Percentiles rank a stretch among this genome's conserved stretches.
These are phyloP conservation scores for Centrapalus pauciflorus DNA, from an alignment of 129 eudicot genomes.

Conservation along the genomic window DNA sequence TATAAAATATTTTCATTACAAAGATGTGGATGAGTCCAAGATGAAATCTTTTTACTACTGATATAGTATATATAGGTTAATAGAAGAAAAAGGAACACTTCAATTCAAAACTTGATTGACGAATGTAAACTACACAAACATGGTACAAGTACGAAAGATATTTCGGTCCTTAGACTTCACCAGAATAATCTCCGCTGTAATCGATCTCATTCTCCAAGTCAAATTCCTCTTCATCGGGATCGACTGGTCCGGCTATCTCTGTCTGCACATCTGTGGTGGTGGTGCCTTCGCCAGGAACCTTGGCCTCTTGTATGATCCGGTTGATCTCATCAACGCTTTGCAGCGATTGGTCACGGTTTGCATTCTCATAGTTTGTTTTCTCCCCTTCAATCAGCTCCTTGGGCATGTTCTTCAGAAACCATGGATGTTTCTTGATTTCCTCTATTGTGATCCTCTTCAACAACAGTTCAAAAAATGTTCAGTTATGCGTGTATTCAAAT, in stretches of 20 bases:
- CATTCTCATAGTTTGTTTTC: slow-evolving; percentile 42
- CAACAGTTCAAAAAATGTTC: slow-evolving; percentile 4
- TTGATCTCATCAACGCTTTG: slow-evolving; percentile 65
- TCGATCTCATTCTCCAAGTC: slow-evolving; percentile 65
- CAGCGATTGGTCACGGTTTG: slow-evolving; percentile 19
- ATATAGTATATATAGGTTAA: no score
- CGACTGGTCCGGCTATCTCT: slow-evolving; percentile 36
- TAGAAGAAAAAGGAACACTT: no score
- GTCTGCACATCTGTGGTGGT: slow-evolving; percentile 19
- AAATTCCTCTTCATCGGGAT: slow-evolving; percentile 40
- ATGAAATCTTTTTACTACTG: no score
- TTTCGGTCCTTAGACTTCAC: slow-evolving; percentile 6
- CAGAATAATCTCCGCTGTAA: slow-evolving; percentile 46
- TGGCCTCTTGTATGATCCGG: slow-evolving; percentile 68
- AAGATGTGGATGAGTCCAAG: no score
- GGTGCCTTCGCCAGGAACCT: slow-evolving; percentile 42
- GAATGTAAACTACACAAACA: slow-evolving; percentile 18
- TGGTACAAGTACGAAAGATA: slow-evolving; percentile 9
- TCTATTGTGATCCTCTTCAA: slow-evolving; percentile 59
- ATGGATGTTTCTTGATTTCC: slow-evolving; percentile 66
- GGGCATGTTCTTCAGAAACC: slow-evolving; percentile 60
- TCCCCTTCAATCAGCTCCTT: slow-evolving; percentile 54
- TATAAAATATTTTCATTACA: no score
- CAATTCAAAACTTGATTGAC: slow-evolving; percentile 14
- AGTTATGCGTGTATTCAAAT: no score